Evolutionary conservation across 2,329 filamentous ascomycete genomes (phyloP).

Genomic region (Fusarium sp.): DNA sequence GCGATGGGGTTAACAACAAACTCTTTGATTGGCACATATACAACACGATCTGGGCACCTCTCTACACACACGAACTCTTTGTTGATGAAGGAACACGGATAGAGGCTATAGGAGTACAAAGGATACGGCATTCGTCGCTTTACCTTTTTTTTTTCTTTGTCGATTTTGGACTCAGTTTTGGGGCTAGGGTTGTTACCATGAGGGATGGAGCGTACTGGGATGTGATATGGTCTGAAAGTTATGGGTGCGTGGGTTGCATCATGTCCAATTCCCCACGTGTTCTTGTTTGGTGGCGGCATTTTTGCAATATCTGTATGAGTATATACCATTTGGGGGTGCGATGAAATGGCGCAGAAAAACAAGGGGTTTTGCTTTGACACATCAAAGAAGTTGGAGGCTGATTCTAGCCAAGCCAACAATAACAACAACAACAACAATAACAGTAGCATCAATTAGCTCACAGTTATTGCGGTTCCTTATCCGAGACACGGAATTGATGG

Average conservation of each 20-base stretch:
- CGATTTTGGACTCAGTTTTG: constrained; percentile 17
- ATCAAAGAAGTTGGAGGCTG: constrained; percentile 25
- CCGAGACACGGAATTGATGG: background rate
- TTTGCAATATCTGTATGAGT: constrained; percentile 39
- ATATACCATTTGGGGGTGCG: constrained; percentile 41
- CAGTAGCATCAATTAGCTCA: constrained; percentile 13
- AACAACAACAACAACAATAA: background rate
- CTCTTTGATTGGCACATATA: constrained; percentile 43
- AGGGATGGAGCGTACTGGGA: constrained; percentile 12
- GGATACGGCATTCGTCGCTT: constrained; percentile 36
- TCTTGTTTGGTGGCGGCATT: constrained; percentile 16
- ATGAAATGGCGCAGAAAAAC: constrained; percentile 42
- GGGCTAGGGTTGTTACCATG: constrained; percentile 6
- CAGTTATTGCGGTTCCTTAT: background rate
- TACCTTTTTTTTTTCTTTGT: constrained; percentile 22
- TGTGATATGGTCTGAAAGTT: constrained; percentile 8
- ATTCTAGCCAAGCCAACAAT: constrained; percentile 17
- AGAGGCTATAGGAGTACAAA: constrained; percentile 50
- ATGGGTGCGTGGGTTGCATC: constrained; percentile 13
- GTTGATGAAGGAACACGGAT: constrained; percentile 48
- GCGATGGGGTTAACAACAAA: constrained; percentile 32
- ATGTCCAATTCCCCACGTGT: constrained; percentile 15
- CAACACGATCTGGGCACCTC: constrained; percentile 33
- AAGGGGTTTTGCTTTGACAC: constrained; percentile 32
- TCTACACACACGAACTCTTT: constrained; percentile 43